Percentiles rank a stretch among this genome's conserved stretches.
These are phyloP conservation scores for Arthrobotrys musiformis DNA, from an alignment of 2,329 filamentous ascomycete genomes.

Conservation along the genomic window DNA sequence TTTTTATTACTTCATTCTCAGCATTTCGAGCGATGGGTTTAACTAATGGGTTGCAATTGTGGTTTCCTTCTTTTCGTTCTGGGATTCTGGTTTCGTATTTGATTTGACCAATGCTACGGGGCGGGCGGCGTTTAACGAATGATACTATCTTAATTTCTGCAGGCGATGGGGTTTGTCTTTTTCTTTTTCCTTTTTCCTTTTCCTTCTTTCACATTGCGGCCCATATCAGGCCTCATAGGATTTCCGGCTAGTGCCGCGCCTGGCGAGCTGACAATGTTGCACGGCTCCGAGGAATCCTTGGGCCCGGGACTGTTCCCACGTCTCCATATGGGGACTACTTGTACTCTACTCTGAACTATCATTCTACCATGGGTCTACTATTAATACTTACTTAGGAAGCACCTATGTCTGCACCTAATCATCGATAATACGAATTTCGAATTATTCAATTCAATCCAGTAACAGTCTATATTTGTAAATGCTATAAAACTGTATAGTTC, in stretches of 20 bases:
- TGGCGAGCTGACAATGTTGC: too few species aligned
- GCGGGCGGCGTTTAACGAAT: neutral
- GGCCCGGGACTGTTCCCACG: too few species aligned
- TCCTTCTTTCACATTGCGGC: neutral
- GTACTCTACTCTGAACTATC: slow-evolving; percentile 1
- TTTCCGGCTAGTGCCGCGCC: too few species aligned
- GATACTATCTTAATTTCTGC: too few species aligned
- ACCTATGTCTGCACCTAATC: neutral
- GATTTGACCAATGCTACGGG: neutral
- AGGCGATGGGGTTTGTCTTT: too few species aligned
- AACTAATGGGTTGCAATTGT: neutral
- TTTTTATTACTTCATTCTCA: neutral
- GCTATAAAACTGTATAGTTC: neutral
- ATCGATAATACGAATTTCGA: neutral
- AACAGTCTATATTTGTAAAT: neutral
- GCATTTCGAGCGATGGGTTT: slow-evolving; percentile 11
- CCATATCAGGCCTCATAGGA: too few species aligned
- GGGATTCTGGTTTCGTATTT: neutral
- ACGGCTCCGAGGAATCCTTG: too few species aligned
- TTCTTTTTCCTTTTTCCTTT: neutral
- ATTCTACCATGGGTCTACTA: neutral
- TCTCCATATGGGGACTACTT: neutral
- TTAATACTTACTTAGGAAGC: neutral
- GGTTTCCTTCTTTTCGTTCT: neutral
- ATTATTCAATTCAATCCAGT: neutral